Conservation (phyloP, 139 green algal genomes). For the Chlorella vulgaris region DNA sequence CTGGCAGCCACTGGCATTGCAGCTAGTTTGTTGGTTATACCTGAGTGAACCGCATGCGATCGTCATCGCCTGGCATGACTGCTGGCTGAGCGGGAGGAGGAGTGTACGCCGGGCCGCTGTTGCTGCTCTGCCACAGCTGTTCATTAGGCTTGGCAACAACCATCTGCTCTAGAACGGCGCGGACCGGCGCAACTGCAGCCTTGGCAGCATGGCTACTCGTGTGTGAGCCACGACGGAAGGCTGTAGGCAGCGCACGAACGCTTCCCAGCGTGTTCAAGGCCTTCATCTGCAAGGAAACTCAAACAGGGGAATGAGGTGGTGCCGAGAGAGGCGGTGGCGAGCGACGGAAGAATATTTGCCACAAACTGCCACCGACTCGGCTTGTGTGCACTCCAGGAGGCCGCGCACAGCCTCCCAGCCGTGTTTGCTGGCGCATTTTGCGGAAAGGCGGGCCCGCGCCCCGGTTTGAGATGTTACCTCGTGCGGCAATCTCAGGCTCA, state of each 20-base stretch:
- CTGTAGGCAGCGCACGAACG: background rate
- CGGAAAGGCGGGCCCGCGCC: no score
- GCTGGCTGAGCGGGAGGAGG: background rate
- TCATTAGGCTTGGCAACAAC: slow-evolving; percentile 10
- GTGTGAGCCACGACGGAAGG: background rate
- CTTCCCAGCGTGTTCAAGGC: background rate
- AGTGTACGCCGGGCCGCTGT: no score
- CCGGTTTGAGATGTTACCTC: no score
- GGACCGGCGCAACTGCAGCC: background rate
- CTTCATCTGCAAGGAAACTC: background rate
- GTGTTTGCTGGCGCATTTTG: no score
- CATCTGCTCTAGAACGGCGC: slow-evolving; percentile 24
- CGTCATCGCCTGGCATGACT: slow-evolving; percentile 14
- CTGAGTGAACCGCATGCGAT: slow-evolving; percentile 36
- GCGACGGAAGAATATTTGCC: no score
- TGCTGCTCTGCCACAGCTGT: background rate
- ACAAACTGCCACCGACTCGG: no score
- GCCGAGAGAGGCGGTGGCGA: no score
- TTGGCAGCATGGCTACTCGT: background rate
- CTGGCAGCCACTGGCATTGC: no score
- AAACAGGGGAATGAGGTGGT: background rate
- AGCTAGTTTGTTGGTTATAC: no score
- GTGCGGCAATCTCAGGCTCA: no score
- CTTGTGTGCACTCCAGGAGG: no score
- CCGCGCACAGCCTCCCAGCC: no score